A percentile compares a stretch with the other conserved stretches of the same genome.
phyloP scores from a whole-genome alignment of 2,329 filamentous ascomycete genomes.

The Dothistroma septosporum region DNA sequence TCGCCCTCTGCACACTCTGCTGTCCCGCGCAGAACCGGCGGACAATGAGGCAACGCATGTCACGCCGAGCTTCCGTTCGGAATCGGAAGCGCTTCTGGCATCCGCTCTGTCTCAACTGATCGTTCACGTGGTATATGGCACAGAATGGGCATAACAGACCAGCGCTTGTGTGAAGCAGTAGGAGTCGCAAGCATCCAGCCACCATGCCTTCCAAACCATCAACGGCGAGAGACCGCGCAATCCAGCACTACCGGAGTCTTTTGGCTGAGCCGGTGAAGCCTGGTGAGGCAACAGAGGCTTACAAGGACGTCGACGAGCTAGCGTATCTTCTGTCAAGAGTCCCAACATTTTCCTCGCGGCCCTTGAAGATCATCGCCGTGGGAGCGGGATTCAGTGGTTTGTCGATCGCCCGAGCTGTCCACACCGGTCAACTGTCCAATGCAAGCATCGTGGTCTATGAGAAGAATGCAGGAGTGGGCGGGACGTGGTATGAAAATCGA shows the following conservation, averaged over 20 bases:
- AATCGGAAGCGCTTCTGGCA: no score
- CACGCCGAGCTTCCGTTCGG: no score
- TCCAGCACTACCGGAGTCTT: background rate
- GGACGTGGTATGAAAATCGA: no score
- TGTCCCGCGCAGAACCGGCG: no score
- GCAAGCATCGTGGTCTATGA: no score
- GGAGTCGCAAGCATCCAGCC: background rate
- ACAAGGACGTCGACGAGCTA: background rate
- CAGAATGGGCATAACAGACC: background rate
- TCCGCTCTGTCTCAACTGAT: no score
- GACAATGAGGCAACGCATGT: no score
- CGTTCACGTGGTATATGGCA: background rate
- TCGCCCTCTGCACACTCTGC: no score
- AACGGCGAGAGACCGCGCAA: background rate
- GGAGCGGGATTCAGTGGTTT: background rate
- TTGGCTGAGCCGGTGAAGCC: background rate
- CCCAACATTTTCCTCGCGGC: background rate
- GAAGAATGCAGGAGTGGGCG: no score
- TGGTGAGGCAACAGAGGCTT: background rate
- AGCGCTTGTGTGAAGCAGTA: background rate
- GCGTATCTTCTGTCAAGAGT: background rate
- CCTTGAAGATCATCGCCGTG: background rate
- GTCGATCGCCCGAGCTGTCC: background rate
- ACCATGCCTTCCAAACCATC: background rate
- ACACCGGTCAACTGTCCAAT: background rate